Percentiles rank a stretch among this genome's conserved stretches.
phyloP scores from a whole-genome alignment of 2,329 filamentous ascomycete genomes.

The Arthrobotrys megalospora region DNA sequence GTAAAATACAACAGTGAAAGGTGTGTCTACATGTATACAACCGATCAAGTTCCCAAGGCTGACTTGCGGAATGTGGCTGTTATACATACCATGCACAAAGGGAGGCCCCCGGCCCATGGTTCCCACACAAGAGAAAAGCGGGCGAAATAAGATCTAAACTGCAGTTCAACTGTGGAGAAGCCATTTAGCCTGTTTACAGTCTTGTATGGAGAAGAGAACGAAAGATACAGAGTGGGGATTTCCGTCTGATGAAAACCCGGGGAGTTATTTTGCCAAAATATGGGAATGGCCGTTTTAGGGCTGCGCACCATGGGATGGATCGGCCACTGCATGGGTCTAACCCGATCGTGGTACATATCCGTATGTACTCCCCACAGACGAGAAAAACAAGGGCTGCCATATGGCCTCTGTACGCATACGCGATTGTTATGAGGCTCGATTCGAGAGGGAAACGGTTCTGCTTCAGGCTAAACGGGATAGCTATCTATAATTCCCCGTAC shows the following conservation, averaged over 20 bases:
- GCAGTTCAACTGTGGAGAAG: constrained; percentile 22
- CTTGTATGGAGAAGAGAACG: background rate
- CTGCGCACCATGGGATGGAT: constrained; percentile 15
- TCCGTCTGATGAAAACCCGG: constrained; percentile 2
- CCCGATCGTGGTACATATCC: constrained; percentile 9
- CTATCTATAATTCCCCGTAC: constrained; percentile 16
- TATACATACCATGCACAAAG: background rate
- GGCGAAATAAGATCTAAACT: background rate
- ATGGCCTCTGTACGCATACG: background rate
- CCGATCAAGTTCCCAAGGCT: constrained; percentile 12
- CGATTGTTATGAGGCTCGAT: constrained; percentile 5
- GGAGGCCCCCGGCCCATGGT: constrained; percentile 3
- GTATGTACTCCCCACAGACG: background rate
- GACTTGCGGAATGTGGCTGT: constrained; percentile 21
- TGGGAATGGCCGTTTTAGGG: constrained; percentile 1
- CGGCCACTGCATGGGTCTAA: background rate
- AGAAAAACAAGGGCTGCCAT: background rate
- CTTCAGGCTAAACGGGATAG: constrained; percentile 29
- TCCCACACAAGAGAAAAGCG: background rate
- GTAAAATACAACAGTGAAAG: constrained; percentile 5
- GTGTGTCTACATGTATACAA: background rate
- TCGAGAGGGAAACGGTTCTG: constrained; percentile 2
- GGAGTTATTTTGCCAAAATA: constrained; percentile 27
- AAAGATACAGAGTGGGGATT: too few species aligned
- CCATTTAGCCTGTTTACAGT: constrained; percentile 5